Conservation (phyloP, 2,329 filamentous ascomycete genomes). For the Capronia americana region DNA sequence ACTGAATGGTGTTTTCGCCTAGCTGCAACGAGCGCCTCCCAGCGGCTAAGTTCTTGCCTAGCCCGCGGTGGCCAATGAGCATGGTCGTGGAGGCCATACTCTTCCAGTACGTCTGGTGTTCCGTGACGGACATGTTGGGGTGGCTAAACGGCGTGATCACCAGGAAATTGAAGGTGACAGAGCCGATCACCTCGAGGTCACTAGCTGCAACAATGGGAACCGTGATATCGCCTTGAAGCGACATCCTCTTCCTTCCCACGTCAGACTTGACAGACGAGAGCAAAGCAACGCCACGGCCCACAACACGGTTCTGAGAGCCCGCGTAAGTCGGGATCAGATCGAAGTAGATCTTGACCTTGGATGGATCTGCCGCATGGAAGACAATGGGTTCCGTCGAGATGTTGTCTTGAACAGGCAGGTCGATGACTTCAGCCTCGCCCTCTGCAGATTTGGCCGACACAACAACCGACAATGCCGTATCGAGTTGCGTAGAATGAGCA, state of each 20-base stretch:
- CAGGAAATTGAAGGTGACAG: constrained; percentile 95
- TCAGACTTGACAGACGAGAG: constrained; percentile 84
- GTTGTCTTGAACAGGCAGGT: constrained; percentile 91
- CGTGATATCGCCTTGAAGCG: constrained; percentile 87
- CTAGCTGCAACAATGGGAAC: constrained; percentile 86
- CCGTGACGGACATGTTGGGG: constrained; percentile 89
- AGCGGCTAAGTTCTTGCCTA: constrained; percentile 85
- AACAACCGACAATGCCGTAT: constrained; percentile 90
- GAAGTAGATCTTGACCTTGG: constrained; percentile 87
- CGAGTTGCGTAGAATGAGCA: constrained; percentile 89
- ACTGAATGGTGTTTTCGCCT: constrained; percentile 93
- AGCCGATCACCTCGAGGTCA: constrained; percentile 86
- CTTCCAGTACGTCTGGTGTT: constrained; percentile 95
- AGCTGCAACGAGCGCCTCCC: constrained; percentile 87
- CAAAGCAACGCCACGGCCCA: constrained; percentile 87
- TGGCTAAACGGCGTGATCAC: constrained; percentile 94
- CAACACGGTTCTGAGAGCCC: constrained; percentile 76
- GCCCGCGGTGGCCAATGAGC: constrained; percentile 74
- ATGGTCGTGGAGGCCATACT: constrained; percentile 87
- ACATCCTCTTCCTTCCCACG: constrained; percentile 85
- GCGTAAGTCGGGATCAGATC: constrained; percentile 96
- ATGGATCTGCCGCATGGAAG: constrained; percentile 78
- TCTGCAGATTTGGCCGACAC: constrained; percentile 83
- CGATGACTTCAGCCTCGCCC: constrained; percentile 87
- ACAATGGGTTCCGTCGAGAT: constrained; percentile 92